Evolutionary conservation across 352 stramenopile species (phyloP), one percentile per base, ranked within the genome.

Genomic region (Peronospora belbahrii): DNA sequence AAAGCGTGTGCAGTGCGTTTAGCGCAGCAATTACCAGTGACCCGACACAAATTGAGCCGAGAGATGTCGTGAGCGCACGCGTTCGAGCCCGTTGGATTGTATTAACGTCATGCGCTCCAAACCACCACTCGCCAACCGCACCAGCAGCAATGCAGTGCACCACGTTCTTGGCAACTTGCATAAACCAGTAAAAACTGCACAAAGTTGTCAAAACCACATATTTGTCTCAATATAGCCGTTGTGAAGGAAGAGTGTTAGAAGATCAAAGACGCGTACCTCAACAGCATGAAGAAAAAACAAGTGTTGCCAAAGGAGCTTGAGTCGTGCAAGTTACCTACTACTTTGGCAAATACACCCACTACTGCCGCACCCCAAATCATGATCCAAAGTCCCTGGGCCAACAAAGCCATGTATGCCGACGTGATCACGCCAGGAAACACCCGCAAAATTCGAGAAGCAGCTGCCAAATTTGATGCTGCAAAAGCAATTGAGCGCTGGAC

Each of bases 111-210:
- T 90, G 73, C 10, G 73, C 49, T 33, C 77, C 78, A 34, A 86
- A 87, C 83, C 83, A 94, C 83, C 83, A 94, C 45, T 94, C 83
- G 18, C 80, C 79, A 11, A 94, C 78, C 0, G 80, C 62, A 40
- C 83, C 80, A 14, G 83, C 75, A 8, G 80, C 68, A 10, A 90
- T 67, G 58, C 83, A 94, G 50, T 94, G 83, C n/a, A 94, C 80
- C 18, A 89, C 64, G 51, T 89, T 94, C 62, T 83, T 85, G 8
- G 70, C 61, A 6, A 94, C 83, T 48, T 94, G 76, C 34, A 91
- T 69, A 42, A 88, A 85, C 83, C 83, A 94, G 59, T 71, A 87
- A 34, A 89, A 72, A 51, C 82, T 93, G 39, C 11, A 42, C 10
- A 24, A 7, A n/a, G 25, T 14, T 23, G 1, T 11, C 18, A 9